Conservation (phyloP, 1,284 basidiomycete species). For the Cutaneotrichosporon sp. region DNA sequence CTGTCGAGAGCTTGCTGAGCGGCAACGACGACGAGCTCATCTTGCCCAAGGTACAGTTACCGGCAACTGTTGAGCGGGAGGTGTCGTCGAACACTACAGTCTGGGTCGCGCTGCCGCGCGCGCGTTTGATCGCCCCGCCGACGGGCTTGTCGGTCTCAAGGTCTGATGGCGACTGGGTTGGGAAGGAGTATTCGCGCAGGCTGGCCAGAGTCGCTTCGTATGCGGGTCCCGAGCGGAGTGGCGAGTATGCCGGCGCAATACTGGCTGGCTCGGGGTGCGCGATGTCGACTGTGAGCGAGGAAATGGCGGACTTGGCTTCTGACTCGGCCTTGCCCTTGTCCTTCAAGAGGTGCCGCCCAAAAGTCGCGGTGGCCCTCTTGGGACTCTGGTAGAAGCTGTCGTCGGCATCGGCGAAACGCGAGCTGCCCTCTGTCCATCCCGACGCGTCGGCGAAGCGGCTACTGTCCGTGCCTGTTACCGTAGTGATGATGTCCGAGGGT, state of each 20-base stretch:
- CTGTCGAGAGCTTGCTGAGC: too few species aligned
- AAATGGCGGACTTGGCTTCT: not conserved
- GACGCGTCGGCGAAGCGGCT: not conserved
- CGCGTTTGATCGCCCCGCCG: not conserved
- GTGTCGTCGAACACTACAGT: not conserved
- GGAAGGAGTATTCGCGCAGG: constrained; percentile 3
- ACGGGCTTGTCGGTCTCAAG: not conserved
- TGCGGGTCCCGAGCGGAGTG: not conserved
- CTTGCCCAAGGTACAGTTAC: not conserved
- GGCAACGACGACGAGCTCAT: not conserved
- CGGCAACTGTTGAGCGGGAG: not conserved
- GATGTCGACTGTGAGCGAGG: not conserved
- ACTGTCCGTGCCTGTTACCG: not conserved
- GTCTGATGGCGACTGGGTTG: not conserved
- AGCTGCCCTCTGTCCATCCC: not conserved
- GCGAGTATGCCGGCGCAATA: not conserved
- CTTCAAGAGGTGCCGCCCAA: not conserved
- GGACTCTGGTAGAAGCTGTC: not conserved
- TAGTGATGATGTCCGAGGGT: not conserved
- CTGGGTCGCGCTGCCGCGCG: not conserved
- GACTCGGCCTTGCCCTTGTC: too few species aligned
- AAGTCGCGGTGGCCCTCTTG: not conserved
- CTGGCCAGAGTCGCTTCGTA: not conserved
- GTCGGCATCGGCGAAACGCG: constrained; percentile 2
- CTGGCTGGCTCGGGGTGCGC: too few species aligned